phyloP scores from a whole-genome alignment of 352 stramenopile genomes.

The Discostella stelligera region DNA sequence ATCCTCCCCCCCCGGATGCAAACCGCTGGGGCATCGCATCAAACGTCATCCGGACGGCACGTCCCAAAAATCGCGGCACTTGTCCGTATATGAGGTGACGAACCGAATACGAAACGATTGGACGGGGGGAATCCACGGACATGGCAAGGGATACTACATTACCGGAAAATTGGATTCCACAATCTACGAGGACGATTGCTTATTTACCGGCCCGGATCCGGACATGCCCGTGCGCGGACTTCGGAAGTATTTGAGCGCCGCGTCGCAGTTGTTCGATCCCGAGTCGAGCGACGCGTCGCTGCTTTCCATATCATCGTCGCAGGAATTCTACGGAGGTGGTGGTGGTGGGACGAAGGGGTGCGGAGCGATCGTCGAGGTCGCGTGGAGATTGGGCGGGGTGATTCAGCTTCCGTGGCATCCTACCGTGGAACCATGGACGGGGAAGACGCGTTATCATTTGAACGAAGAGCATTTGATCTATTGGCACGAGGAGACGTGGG shows the following conservation, averaged over 20 bases:
- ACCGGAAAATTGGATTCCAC: conserved; percentile 65
- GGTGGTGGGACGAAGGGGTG: conserved; percentile 9
- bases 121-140: conserved; percentile 23
- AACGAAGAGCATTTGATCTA: conserved; percentile 70
- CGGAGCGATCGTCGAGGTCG: conserved; percentile 28
- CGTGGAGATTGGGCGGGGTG: conserved; percentile 65
- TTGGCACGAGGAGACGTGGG: conserved; percentile 71
- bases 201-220: conserved; percentile 75
- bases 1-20: conserved; percentile 35
- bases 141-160: conserved; percentile 78
- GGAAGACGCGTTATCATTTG: conserved; percentile 71
- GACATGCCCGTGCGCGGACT: conserved; percentile 79
- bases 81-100: conserved; percentile 9
- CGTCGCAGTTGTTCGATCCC: conserved; percentile 69
- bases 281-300: conserved; percentile 51
- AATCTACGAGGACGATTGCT: conserved; percentile 76
- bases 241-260: conserved; percentile 74
- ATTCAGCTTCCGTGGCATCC: conserved; percentile 78
- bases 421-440: conserved; percentile 59
- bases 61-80: conserved; percentile 23
- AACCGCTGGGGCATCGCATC: conserved; percentile 33
- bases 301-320: conserved; percentile 32
- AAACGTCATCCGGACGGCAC: conserved; percentile 16
- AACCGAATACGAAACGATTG: conserved; percentile 53
- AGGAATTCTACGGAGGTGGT: too few relatives aligned